These are phyloP conservation scores for Camelina neglecta DNA, from an alignment of 345 rosid species.

Conservation along the genomic window DNA sequence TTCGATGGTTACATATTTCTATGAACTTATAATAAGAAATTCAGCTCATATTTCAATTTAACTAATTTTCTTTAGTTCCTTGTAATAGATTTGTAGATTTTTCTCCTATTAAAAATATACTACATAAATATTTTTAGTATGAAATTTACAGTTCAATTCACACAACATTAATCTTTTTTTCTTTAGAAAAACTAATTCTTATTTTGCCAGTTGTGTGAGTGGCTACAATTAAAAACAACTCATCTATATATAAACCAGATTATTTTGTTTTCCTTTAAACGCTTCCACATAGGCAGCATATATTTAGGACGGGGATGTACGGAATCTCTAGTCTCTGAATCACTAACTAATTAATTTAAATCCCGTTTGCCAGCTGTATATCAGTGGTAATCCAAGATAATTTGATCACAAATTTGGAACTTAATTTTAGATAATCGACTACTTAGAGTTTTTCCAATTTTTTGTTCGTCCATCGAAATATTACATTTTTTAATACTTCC, in stretches of 20 bases:
- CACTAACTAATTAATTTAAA: neutral
- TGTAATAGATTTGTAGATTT: neutral
- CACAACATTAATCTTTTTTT: no score
- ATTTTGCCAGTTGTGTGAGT: slow-evolving; percentile 21
- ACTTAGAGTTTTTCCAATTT: neutral
- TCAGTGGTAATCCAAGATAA: neutral
- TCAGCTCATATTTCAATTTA: neutral
- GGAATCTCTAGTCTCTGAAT: neutral
- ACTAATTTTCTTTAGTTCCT: neutral
- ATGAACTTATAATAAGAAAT: no score
- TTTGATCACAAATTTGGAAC: neutral
- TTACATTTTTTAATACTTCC: neutral
- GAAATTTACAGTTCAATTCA: neutral
- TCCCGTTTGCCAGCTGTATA: neutral
- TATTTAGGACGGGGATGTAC: neutral
- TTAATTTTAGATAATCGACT: neutral
- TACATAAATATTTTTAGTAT: no score
- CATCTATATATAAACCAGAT: slow-evolving; percentile 18
- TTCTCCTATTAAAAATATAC: neutral
- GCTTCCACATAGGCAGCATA: slow-evolving; percentile 8
- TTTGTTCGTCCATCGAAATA: neutral
- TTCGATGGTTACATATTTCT: neutral
- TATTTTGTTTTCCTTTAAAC: no score
- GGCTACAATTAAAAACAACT: neutral
- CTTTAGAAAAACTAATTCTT: neutral